phyloP scores from a whole-genome alignment of 495 filamentous ascomycete genomes.

The Xylaria venustula region DNA sequence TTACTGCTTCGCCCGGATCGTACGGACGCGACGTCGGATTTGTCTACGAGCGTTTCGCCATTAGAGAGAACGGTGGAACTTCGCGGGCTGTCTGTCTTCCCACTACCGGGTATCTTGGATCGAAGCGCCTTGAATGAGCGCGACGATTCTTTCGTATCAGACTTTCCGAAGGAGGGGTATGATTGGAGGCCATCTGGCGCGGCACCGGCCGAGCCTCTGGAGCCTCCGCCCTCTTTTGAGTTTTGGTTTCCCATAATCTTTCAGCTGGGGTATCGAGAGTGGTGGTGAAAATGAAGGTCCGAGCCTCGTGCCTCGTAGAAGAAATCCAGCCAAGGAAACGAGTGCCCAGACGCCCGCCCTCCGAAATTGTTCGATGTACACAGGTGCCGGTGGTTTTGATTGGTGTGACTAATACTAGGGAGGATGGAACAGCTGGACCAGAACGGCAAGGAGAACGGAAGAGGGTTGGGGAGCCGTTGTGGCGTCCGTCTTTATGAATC shows the following conservation, averaged over 20 bases:
- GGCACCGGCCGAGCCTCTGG: constrained; percentile 36
- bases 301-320: constrained; percentile 15
- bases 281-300: constrained; percentile 2
- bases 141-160: constrained; percentile 92
- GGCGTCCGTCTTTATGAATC: constrained; percentile 38
- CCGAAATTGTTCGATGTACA: constrained; percentile 34
- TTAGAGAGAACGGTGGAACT: constrained; percentile 65
- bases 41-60: constrained; percentile 58
- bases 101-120: constrained; percentile 59
- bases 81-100: constrained; percentile 73
- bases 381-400: constrained; percentile 19
- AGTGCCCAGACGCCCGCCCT: constrained; percentile 43
- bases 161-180: constrained; percentile 87
- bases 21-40: constrained; percentile 71
- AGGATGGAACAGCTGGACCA: constrained; percentile 48
- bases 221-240: constrained; percentile 68
- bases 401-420: constrained; percentile 34
- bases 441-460: constrained; percentile 43
- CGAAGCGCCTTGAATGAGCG: constrained; percentile 80
- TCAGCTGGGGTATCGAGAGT: constrained; percentile 15
- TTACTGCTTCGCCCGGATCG: constrained; percentile 61
- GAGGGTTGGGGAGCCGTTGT: constrained; percentile 43
- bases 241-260: constrained; percentile 83
- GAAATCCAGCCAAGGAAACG: constrained; percentile 16
- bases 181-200: constrained; percentile 57